Evolutionary conservation across 148 eudicot genomes (phyloP).

Genomic region (Persicaria maculosa): DNA sequence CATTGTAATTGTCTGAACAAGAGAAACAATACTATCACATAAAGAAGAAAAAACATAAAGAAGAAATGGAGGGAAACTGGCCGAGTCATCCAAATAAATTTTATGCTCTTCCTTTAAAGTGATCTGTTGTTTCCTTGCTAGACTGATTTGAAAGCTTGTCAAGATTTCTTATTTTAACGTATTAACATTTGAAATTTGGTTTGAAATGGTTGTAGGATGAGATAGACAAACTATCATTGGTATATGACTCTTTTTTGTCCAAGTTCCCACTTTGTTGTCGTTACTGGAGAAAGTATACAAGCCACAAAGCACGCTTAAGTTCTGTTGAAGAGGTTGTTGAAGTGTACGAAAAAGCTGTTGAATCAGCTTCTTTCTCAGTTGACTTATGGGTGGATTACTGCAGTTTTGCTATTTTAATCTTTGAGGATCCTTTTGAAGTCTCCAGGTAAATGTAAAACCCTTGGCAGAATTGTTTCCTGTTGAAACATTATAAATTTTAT

Average conservation of each 20-base stretch:
- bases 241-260: constrained; percentile 68
- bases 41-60: background rate
- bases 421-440: constrained; percentile 60
- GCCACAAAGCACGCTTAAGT: constrained; percentile 56
- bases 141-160: background rate
- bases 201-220: constrained; percentile 52
- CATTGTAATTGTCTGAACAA: background rate
- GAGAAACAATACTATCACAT: background rate
- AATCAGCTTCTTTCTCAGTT: constrained; percentile 48
- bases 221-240: constrained; percentile 44
- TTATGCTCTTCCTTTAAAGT: background rate
- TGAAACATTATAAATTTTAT: background rate
- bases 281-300: constrained; percentile 80
- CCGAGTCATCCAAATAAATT: background rate
- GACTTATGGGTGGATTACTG: constrained; percentile 86
- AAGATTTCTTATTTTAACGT: background rate
- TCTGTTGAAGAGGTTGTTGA: constrained; percentile 45
- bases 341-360: constrained; percentile 59
- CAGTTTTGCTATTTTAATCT: constrained; percentile 46
- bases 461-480: background rate
- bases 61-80: background rate
- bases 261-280: constrained; percentile 76
- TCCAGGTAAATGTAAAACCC: constrained; percentile 45
- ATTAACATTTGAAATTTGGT: constrained; percentile 7
- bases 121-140: background rate